phyloP scores from a whole-genome alignment of 768 basidiomycete species.

The Scleroderma citrinum region DNA sequence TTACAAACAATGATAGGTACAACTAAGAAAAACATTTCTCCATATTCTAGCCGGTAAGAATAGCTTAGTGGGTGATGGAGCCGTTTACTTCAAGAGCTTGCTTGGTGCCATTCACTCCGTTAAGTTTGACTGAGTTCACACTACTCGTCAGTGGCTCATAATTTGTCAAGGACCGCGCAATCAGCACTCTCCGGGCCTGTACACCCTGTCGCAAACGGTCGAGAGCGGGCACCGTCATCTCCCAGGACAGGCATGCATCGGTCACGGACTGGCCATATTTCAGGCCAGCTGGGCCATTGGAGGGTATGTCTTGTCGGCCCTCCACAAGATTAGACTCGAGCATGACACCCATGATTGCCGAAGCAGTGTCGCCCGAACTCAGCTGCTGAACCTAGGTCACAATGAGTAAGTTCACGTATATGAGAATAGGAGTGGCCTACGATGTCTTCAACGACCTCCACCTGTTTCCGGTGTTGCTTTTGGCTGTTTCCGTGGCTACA shows the following conservation, averaged over 20 bases:
- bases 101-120: slow-evolving; percentile 3
- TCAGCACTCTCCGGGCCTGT: slow-evolving; percentile 56
- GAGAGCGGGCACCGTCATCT: slow-evolving; percentile 73
- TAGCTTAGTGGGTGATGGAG: neutral
- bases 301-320: slow-evolving; percentile 81
- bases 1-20: too few species aligned
- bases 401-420: slow-evolving; percentile 6
- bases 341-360: slow-evolving; percentile 89
- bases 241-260: slow-evolving; percentile 89
- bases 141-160: neutral
- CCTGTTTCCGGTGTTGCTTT: slow-evolving; percentile 87
- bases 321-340: slow-evolving; percentile 88
- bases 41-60: too few species aligned
- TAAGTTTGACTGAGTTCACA: slow-evolving; percentile 10
- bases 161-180: slow-evolving; percentile 29
- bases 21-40: neutral
- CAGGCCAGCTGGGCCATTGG: slow-evolving; percentile 62
- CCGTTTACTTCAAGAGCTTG: neutral
- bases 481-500: slow-evolving; percentile 95
- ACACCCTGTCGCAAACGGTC: slow-evolving; percentile 88
- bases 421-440: slow-evolving; percentile 38
- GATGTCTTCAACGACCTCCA: slow-evolving; percentile 85
- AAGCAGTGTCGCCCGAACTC: slow-evolving; percentile 62
- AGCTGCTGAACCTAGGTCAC: slow-evolving; percentile 60
- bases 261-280: slow-evolving; percentile 86